A percentile compares a stretch with the other conserved stretches of the same genome.
phyloP scores from a whole-genome alignment of 805 yeast genomes.

The Yarrowia porcina region DNA sequence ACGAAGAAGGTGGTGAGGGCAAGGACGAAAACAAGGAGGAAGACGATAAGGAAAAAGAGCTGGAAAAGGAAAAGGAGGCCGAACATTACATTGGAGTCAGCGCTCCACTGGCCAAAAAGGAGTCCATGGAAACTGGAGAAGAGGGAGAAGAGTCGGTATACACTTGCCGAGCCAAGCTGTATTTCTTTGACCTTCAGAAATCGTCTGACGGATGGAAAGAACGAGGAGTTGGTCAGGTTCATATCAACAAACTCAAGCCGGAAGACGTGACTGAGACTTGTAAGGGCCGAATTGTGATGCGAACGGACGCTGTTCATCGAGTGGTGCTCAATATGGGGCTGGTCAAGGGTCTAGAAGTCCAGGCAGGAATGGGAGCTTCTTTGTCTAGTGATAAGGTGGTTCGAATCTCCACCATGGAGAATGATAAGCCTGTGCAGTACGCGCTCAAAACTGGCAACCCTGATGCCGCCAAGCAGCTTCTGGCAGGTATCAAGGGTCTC shows the following conservation, averaged over 20 bases:
- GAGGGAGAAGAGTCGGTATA: constrained; percentile 73
- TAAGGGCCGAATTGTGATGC: constrained; percentile 74
- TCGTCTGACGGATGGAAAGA: constrained; percentile 89
- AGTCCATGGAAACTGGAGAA: constrained; percentile 74
- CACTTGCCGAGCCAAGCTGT: constrained; percentile 72
- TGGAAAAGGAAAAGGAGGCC: constrained; percentile 33
- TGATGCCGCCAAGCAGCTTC: constrained; percentile 57
- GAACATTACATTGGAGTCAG: constrained; percentile 38
- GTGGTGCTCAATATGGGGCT: constrained; percentile 78
- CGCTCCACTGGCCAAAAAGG: constrained; percentile 35
- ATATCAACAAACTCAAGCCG: constrained; percentile 53
- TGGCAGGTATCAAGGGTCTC: constrained; percentile 39
- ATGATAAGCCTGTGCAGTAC: constrained; percentile 72
- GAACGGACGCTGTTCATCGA: constrained; percentile 80
- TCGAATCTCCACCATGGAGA: constrained; percentile 65
- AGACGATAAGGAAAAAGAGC: constrained; percentile 32
- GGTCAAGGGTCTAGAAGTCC: constrained; percentile 55
- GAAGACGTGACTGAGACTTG: constrained; percentile 34
- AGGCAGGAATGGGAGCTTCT: constrained; percentile 84
- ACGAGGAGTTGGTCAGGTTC: constrained; percentile 86
- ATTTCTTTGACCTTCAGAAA: constrained; percentile 64
- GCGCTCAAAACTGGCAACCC: constrained; percentile 69
- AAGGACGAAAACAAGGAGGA: constrained; percentile 30
- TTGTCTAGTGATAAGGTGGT: constrained; percentile 78
- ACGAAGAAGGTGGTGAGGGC: no score